Percentiles rank a stretch among this genome's conserved stretches.
These are phyloP conservation scores for Debaryomyces singareniensis DNA, from an alignment of 1,139 yeast genomes.

Conservation along the genomic window DNA sequence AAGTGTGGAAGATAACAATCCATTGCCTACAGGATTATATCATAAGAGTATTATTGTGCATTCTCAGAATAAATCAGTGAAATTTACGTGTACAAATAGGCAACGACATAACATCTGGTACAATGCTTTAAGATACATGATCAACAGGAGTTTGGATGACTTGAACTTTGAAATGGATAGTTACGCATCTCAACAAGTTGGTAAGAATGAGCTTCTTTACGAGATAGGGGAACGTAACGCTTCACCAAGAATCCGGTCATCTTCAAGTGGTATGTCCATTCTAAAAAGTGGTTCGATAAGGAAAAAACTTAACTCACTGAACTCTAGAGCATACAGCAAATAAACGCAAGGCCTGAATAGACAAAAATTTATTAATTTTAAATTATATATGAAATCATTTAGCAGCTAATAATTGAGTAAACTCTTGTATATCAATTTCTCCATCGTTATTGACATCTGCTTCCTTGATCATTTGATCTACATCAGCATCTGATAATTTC, in stretches of 20 bases:
- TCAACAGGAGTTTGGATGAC: slow-evolving; percentile 63
- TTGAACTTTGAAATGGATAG: slow-evolving; percentile 38
- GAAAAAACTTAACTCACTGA: slow-evolving; percentile 5
- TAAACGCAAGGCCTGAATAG: not conserved
- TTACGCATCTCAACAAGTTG: slow-evolving; percentile 3
- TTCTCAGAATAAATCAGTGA: slow-evolving; percentile 62
- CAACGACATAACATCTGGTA: slow-evolving; percentile 91
- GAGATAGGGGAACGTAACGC: slow-evolving; percentile 26
- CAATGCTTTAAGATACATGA: slow-evolving; percentile 72
- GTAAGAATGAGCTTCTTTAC: slow-evolving; percentile 6
- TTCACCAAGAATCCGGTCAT: slow-evolving; percentile 22
- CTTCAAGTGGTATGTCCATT: slow-evolving; percentile 16
- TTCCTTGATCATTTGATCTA: slow-evolving; percentile 93
- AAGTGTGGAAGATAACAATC: slow-evolving; percentile 78
- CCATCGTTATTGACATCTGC: slow-evolving; percentile 96
- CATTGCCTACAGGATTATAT: slow-evolving; percentile 84
- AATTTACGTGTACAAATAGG: slow-evolving; percentile 82
- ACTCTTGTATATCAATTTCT: slow-evolving; percentile 92
- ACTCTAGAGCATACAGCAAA: not conserved
- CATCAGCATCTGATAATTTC: slow-evolving; percentile 90
- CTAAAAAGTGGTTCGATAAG: slow-evolving; percentile 13
- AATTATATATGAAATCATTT: slow-evolving; percentile 23
- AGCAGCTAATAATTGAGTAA: slow-evolving; percentile 67
- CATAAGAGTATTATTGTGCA: slow-evolving; percentile 78
- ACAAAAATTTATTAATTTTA: not conserved